Evolutionary conservation across 2,329 filamentous ascomycete genomes (phyloP), one percentile per base, ranked within the genome.

Genomic region (Cercospora berteroae): DNA sequence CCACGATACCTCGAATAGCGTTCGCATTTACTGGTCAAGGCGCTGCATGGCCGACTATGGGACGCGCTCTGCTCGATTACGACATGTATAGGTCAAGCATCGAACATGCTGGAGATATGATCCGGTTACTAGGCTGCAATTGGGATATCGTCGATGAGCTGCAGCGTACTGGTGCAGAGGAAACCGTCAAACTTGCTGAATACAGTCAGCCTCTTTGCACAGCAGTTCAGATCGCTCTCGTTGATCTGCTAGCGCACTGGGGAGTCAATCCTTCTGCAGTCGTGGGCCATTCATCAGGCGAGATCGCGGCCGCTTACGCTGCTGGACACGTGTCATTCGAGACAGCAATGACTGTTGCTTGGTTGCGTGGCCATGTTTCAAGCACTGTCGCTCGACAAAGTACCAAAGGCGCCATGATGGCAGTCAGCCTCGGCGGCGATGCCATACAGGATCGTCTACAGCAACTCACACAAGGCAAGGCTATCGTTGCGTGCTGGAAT

Each of bases 201-300:
- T 71, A 85, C 27, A 80, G 82, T 0, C 85, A 88, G 68, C 83
- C 68, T 6, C 27, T 67, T 3, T 68, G 63, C 9, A 71, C 69
- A 18, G 68, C 62, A n/a, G 50, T 88, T 1, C 86, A 87, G 70
- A 77, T 88, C 2, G 84, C 78, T 0, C 71, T 85, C 0, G 76
- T 83, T 0, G 77, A 83, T 18, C 69, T 81, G 1, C 76, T 85
- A 2, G n/a, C 7, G 1, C 33, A 68, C 10, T 74, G 69, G 69
- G 61, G 58, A 1, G 56, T 77, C 27, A 18, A 4, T 9, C 71
- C 75, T 7, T 18, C 50, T 23, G 67, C 69, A 9, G 74, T 76
- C 0, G 69, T 74, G 39, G 77, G 77, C 6, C 77, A 79, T 63
- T 75, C 72, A 2, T 68, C 55, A 42, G 77, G 77, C 5, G 77